Conservation (phyloP, 495 filamentous ascomycete genomes). For the Trichocladium antarcticum region DNA sequence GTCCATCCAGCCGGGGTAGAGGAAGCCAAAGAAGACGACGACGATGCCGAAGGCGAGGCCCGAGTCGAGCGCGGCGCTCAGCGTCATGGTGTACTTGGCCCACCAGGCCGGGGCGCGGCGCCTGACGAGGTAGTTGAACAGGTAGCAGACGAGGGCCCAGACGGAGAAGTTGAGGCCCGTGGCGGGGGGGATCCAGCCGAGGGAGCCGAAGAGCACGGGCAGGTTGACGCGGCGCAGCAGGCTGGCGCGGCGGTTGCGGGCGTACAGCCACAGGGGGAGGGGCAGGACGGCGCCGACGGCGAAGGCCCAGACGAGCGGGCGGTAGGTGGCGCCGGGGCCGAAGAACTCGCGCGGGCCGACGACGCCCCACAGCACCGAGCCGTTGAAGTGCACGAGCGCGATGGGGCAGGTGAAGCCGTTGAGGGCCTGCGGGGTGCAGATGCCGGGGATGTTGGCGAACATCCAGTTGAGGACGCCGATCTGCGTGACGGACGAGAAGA, state of each 20-base stretch:
- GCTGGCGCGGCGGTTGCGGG: slow-evolving; percentile 33
- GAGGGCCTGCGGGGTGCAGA: slow-evolving; percentile 66
- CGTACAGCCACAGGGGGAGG: slow-evolving; percentile 53
- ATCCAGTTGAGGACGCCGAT: slow-evolving; percentile 83
- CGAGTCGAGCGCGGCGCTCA: slow-evolving; percentile 72
- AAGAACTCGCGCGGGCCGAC: slow-evolving; percentile 72
- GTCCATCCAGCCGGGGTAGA: slow-evolving; percentile 57
- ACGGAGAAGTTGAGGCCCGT: slow-evolving; percentile 76
- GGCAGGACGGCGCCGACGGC: slow-evolving; percentile 60
- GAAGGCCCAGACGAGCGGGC: slow-evolving; percentile 65
- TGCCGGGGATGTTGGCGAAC: slow-evolving; percentile 60
- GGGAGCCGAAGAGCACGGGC: slow-evolving; percentile 59
- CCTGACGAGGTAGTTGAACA: slow-evolving; percentile 69
- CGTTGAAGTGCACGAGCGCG: slow-evolving; percentile 77
- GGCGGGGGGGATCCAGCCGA: slow-evolving; percentile 75
- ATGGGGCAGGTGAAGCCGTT: slow-evolving; percentile 84
- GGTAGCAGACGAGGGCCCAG: slow-evolving; percentile 69
- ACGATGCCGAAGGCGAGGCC: slow-evolving; percentile 68
- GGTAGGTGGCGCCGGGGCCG: slow-evolving; percentile 58
- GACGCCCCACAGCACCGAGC: slow-evolving; percentile 79
- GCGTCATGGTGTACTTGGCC: slow-evolving; percentile 82
- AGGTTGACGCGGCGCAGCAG: slow-evolving; percentile 57
- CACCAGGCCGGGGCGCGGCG: slow-evolving; percentile 60
- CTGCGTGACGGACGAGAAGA: slow-evolving; percentile 68
- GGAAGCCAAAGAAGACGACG: slow-evolving; percentile 70